Evolutionary conservation across 2,329 filamentous ascomycete genomes (phyloP), one percentile per base, ranked within the genome.

Genomic region (Dactylellina haptotyla): DNA sequence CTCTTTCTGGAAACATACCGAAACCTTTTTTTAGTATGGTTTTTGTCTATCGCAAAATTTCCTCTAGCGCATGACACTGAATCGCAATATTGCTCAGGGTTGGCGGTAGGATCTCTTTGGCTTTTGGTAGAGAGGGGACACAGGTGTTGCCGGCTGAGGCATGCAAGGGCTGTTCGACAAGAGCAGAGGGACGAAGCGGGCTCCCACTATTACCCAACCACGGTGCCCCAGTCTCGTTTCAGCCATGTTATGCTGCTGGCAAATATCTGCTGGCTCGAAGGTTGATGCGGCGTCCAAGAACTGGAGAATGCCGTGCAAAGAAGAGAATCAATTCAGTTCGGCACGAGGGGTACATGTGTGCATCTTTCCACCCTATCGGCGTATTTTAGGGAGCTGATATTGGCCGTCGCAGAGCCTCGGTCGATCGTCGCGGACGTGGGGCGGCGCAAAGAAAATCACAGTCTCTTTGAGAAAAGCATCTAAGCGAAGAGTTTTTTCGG

Each of bases 111-210:
- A 64, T 56, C 39, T 26, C 30, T 23, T 53, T 37, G 39, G 37
- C 39, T 45, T 28, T 39, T 18, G n/a, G n/a, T n/a, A n/a, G 23
- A 10, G 28, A 26, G 16, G 23, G 28, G 18, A 48, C 4, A 8
- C 16, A 16, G 18, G 58, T 45, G 58, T 53, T 63, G 46, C 23
- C 30, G 57, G 43, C n/a, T 20, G 3, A n/a, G 30, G 39, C 20
- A 45, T 48, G 63, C 63, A 67, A 67, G 63, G 63, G 61, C 50
- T 54, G 48, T 39, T 37, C 9, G 30, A 37, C 23, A 16, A 56
- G 48, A 64, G 59, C 46, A 48, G 25, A 48, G 46, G 34, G 48
- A 54, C 59, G 59, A 65, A 16, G 61, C 50, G 50, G 48, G 48
- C 39, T 18, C 50, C 51, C 50, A n/a, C n/a, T n/a, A n/a, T n/a